These are phyloP conservation scores for Sarcomyxa edulis DNA, from an alignment of 768 basidiomycete genomes.

Conservation along the genomic window DNA sequence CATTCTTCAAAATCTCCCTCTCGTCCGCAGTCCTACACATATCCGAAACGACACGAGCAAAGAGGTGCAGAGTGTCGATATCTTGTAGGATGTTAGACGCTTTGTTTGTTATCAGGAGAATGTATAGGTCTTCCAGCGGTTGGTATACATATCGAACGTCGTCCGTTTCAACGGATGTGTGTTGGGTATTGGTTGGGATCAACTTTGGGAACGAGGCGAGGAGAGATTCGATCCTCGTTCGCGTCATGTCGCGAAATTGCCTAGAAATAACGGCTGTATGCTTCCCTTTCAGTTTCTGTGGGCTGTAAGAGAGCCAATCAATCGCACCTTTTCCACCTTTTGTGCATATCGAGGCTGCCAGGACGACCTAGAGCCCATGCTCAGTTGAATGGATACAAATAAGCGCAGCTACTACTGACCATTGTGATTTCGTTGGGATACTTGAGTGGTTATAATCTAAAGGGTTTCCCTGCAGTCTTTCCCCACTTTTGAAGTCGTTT, in stretches of 20 bases:
- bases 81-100: constrained; percentile 99
- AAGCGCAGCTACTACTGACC: no score
- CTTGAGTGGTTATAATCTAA: no score
- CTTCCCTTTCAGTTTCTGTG: neutral
- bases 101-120: constrained; percentile 96
- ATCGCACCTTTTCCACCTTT: constrained; percentile 87
- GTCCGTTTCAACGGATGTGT: constrained; percentile 92
- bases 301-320: neutral
- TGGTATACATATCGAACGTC: constrained; percentile 98
- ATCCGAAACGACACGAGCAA: constrained; percentile 91
- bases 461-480: no score
- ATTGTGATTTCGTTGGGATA: no score
- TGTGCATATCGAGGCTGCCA: constrained; percentile 93
- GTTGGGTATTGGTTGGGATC: constrained; percentile 90
- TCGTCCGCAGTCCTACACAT: constrained; percentile 84
- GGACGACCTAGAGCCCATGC: no score
- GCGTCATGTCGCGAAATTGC: constrained; percentile 91
- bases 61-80: constrained; percentile 92
- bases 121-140: constrained; percentile 94
- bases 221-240: constrained; percentile 90
- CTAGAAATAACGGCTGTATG: constrained; percentile 86
- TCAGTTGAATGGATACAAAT: no score
- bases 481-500: no score
- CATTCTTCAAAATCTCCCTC: constrained; percentile 82
- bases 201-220: constrained; percentile 97